These are phyloP conservation scores for Acorus gramineus DNA, from an alignment of 106 monocot species.

Conservation along the genomic window DNA sequence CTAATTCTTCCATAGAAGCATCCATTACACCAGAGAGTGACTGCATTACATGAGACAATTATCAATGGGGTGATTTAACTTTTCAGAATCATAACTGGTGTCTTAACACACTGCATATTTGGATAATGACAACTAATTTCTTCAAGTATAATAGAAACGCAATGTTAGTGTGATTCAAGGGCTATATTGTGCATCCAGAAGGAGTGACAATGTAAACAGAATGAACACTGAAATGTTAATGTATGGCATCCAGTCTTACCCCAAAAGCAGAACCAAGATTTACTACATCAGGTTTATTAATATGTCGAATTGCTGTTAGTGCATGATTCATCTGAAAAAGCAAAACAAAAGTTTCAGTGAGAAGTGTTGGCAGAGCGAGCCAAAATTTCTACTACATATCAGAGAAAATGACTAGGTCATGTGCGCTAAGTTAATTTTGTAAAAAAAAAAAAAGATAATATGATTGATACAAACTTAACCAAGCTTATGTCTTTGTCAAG, in stretches of 20 bases:
- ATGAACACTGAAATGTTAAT: background rate
- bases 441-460: too few relatives aligned
- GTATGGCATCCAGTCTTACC: conserved; percentile 22
- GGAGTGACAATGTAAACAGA: conserved; percentile 6
- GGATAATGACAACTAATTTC: background rate
- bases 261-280: conserved; percentile 90
- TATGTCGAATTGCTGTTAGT: conserved; percentile 73
- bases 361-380: too few relatives aligned
- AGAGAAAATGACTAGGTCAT: too few relatives aligned
- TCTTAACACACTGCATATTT: background rate
- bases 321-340: conserved; percentile 74
- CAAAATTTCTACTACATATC: too few relatives aligned
- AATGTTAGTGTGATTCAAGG: background rate
- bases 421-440: too few relatives aligned
- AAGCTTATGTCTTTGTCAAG: too few relatives aligned
- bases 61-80: background rate
- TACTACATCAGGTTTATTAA: conserved; percentile 81
- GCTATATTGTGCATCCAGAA: background rate
- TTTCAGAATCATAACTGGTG: background rate
- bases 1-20: conserved; percentile 96
- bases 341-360: background rate
- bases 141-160: too few relatives aligned
- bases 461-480: too few relatives aligned
- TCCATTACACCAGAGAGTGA: conserved; percentile 81
- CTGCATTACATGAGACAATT: conserved; percentile 21